Conservation (phyloP, 139 green algal genomes). For the Pleodorina starrii region DNA sequence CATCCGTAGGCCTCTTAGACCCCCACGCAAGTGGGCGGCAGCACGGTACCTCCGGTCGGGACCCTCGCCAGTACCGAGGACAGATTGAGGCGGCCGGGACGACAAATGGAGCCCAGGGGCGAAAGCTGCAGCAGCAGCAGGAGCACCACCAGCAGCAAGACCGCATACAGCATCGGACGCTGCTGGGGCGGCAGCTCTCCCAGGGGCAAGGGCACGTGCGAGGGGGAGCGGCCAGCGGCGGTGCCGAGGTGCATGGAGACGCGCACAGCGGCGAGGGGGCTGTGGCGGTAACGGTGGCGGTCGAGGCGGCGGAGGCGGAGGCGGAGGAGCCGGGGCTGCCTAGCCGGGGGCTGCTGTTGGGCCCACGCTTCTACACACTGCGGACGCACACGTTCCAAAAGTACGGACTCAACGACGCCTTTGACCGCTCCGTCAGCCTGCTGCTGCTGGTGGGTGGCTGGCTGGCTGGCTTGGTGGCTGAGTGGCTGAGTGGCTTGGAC, state of each 20-base stretch:
- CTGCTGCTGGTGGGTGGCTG: slow-evolving; percentile 66
- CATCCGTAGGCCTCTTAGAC: no score
- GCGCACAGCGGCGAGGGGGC: background rate
- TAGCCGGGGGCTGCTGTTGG: background rate
- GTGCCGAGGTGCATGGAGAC: background rate
- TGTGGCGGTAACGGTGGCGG: background rate
- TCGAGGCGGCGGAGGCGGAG: no score
- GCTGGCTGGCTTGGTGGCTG: no score
- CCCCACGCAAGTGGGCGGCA: no score
- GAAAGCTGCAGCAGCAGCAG: background rate
- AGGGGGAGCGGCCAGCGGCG: background rate
- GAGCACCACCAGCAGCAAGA: background rate
- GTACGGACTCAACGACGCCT: slow-evolving; percentile 88
- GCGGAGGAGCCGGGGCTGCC: background rate
- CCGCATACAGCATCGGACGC: background rate
- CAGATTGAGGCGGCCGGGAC: no score
- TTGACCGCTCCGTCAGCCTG: slow-evolving; percentile 74
- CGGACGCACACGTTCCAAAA: slow-evolving; percentile 55
- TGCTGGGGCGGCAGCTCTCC: background rate
- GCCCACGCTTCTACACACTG: slow-evolving; percentile 8
- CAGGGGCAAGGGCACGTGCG: background rate
- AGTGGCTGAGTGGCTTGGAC: no score
- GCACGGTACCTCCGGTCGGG: no score
- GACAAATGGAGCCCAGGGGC: background rate
- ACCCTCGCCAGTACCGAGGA: no score